phyloP scores from a whole-genome alignment of 106 monocot genomes.

The Chionographis japonica region DNA sequence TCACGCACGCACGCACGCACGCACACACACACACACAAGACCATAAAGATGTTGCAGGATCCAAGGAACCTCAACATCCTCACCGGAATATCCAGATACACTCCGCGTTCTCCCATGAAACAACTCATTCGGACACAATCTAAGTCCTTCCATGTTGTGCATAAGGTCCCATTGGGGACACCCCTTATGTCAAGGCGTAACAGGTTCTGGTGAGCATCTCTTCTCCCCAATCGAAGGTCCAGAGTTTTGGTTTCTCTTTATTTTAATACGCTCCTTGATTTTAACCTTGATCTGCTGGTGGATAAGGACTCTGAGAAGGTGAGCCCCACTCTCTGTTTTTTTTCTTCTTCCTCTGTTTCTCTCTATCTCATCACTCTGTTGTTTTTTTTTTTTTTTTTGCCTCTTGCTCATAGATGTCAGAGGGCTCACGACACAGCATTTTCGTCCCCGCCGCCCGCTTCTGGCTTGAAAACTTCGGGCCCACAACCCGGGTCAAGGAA shows the following conservation, averaged over 20 bases:
- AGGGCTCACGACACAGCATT: neutral
- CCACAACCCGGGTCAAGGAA: conserved; percentile 86
- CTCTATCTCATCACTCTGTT: too few relatives aligned
- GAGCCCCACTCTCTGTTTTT: too few relatives aligned
- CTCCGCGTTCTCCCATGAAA: conserved; percentile 64
- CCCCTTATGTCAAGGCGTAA: conserved; percentile 88
- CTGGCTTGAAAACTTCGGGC: conserved; percentile 75
- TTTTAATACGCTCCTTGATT: neutral
- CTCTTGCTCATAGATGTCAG: too few relatives aligned
- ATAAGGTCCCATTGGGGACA: conserved; percentile 92
- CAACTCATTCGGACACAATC: conserved; percentile 23
- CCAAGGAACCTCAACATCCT: neutral
- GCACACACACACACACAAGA: neutral
- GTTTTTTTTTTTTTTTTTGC: too few relatives aligned
- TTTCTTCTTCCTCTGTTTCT: too few relatives aligned
- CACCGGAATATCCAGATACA: conserved; percentile 31
- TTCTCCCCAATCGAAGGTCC: too few relatives aligned
- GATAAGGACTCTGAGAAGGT: conserved; percentile 91
- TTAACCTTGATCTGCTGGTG: conserved; percentile 42
- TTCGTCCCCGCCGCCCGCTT: conserved; percentile 27
- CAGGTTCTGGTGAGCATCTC: conserved; percentile 49
- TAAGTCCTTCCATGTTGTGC: conserved; percentile 54
- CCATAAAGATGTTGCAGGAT: conserved; percentile 7
- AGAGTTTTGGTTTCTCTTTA: too few relatives aligned
- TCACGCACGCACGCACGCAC: too few relatives aligned